phyloP scores from a whole-genome alignment of 1,139 yeast species.

The Pneumocystis canis region DNA sequence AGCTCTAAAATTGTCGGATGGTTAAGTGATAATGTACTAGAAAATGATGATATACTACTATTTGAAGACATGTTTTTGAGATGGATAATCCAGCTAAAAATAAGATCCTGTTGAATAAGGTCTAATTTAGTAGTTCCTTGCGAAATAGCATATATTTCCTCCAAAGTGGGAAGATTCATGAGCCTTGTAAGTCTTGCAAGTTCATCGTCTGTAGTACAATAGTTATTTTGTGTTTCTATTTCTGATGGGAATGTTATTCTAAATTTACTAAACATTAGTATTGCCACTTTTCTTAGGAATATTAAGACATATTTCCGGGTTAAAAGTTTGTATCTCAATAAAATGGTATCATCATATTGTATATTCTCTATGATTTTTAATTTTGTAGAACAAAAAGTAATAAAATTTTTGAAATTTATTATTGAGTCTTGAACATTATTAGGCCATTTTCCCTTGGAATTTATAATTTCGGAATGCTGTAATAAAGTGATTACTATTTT shows the following conservation, averaged over 20 bases:
- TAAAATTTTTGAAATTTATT: background rate
- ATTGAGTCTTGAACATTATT: background rate
- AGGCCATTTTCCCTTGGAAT: background rate
- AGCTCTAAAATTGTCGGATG: conserved; percentile 7
- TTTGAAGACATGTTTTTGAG: conserved; percentile 1
- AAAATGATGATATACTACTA: background rate
- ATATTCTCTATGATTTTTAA: background rate
- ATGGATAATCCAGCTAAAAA: conserved; percentile 1
- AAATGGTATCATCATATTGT: background rate
- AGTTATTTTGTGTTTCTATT: conserved; percentile 20
- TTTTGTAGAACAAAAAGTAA: background rate
- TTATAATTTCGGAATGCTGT: background rate
- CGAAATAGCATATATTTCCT: conserved; percentile 17
- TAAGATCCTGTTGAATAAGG: conserved; percentile 2
- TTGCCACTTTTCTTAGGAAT: conserved; percentile 51
- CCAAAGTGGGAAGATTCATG: conserved; percentile 36
- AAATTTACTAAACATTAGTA: conserved; percentile 43
- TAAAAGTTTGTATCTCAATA: conserved; percentile 23
- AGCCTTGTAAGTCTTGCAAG: conserved; percentile 43
- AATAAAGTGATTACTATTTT: conserved; percentile 1
- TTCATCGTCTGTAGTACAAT: conserved; percentile 19
- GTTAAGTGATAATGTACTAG: background rate
- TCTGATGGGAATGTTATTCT: conserved; percentile 37
- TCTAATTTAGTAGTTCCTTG: background rate
- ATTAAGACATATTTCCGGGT: conserved; percentile 45